These are phyloP conservation scores for Solanum hybrid DNA, from an alignment of 305 asterid genomes.

Conservation along the genomic window DNA sequence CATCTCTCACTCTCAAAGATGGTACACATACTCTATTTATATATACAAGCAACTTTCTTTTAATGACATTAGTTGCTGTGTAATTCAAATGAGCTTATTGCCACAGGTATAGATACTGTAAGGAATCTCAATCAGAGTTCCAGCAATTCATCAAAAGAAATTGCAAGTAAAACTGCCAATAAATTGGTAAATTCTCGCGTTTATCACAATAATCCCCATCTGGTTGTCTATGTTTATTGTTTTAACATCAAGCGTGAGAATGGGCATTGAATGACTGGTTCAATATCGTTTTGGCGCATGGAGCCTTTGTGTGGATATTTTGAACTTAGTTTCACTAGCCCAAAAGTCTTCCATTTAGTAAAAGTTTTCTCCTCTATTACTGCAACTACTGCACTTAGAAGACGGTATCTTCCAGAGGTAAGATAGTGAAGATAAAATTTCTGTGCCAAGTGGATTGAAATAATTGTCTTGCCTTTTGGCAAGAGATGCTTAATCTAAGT, in stretches of 20 bases:
- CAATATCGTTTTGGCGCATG: background rate
- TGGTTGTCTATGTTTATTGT: background rate
- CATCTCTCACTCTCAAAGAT: slow-evolving; percentile 7
- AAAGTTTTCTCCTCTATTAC: background rate
- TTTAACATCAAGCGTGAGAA: background rate
- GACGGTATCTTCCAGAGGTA: background rate
- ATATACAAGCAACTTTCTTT: background rate
- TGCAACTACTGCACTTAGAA: background rate
- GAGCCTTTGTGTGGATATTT: background rate
- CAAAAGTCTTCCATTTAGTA: background rate
- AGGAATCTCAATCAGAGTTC: slow-evolving; percentile 1
- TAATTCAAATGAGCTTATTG: background rate
- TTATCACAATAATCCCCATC: background rate
- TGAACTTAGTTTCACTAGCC: background rate
- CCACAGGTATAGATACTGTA: slow-evolving; percentile 4
- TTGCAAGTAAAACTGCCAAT: slow-evolving; percentile 6
- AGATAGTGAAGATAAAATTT: background rate
- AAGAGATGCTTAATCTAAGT: background rate
- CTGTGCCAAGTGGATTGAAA: background rate
- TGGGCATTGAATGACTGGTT: background rate
- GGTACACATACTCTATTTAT: slow-evolving; percentile 7
- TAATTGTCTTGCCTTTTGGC: background rate
- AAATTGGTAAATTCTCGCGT: slow-evolving; percentile 6
- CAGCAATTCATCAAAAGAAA: slow-evolving; percentile 6
- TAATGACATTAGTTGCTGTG: background rate